These are phyloP conservation scores for Trichoderma sp. DNA, from an alignment of 2,329 filamentous ascomycete genomes.

Conservation along the genomic window DNA sequence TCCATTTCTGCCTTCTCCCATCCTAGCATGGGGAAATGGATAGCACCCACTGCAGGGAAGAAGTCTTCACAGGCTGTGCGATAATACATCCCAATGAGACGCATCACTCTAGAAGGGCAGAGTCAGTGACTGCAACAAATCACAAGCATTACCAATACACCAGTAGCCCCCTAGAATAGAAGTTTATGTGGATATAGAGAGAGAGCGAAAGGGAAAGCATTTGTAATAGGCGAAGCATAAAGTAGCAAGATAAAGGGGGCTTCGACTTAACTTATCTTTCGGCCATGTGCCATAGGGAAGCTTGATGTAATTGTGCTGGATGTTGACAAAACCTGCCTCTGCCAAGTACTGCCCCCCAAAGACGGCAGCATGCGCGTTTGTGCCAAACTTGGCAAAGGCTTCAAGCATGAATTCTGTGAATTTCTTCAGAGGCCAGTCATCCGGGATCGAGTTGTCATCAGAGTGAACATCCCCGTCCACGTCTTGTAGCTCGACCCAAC, in stretches of 20 bases:
- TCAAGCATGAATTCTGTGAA: slow-evolving; percentile 30
- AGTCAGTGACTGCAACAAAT: not conserved
- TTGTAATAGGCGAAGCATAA: not conserved
- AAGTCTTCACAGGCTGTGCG: slow-evolving; percentile 41
- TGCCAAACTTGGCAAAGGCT: slow-evolving; percentile 38
- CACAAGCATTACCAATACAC: too few relatives aligned
- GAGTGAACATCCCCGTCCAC: slow-evolving; percentile 34
- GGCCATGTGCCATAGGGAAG: slow-evolving; percentile 48
- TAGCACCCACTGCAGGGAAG: slow-evolving; percentile 39
- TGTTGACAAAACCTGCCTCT: slow-evolving; percentile 39
- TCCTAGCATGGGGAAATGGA: slow-evolving; percentile 39
- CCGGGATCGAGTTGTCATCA: slow-evolving; percentile 32
- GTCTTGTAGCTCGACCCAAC: slow-evolving; percentile 44
- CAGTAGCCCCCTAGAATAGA: too few relatives aligned
- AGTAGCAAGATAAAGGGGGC: not conserved
- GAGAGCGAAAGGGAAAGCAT: not conserved
- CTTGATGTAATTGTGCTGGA: slow-evolving; percentile 38
- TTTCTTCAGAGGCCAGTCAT: slow-evolving; percentile 22
- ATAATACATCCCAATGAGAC: slow-evolving; percentile 42
- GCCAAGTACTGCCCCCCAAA: slow-evolving; percentile 37
- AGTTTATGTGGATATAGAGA: not conserved
- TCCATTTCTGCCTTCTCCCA: slow-evolving; percentile 36
- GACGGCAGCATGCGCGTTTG: slow-evolving; percentile 37
- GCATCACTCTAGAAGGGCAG: slow-evolving; percentile 30
- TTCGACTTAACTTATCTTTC: slow-evolving; percentile 37